These are phyloP conservation scores for Tolypocladium nubicola DNA, from an alignment of 2,329 filamentous ascomycete species.

Conservation along the genomic window DNA sequence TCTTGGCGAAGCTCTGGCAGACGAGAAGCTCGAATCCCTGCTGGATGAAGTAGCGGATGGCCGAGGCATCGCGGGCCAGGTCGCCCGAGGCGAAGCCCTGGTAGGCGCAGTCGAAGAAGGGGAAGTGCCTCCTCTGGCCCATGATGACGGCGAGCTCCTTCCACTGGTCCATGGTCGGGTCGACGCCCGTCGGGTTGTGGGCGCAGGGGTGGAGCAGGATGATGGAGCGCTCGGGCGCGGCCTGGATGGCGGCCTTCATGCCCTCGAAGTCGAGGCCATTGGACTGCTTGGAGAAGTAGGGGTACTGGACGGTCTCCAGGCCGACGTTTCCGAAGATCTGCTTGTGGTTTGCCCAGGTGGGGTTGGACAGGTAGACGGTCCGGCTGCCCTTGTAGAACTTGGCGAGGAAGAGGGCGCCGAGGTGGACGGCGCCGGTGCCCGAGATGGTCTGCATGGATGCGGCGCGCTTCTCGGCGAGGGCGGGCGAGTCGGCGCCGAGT, in stretches of 20 bases:
- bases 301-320: constrained; percentile 70
- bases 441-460: constrained; percentile 90
- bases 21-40: constrained; percentile 84
- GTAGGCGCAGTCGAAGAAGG: constrained; percentile 97
- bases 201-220: constrained; percentile 91
- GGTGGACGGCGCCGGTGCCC: constrained; percentile 87
- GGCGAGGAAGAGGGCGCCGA: constrained; percentile 86
- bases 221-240: constrained; percentile 69
- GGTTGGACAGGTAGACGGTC: constrained; percentile 82
- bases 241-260: constrained; percentile 62
- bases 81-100: constrained; percentile 95
- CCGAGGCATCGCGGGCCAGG: constrained; percentile 73
- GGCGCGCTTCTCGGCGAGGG: constrained; percentile 71
- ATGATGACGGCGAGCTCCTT: constrained; percentile 74
- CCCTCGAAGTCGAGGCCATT: constrained; percentile 87
- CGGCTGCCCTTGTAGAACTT: constrained; percentile 75
- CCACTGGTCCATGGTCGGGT: constrained; percentile 92
- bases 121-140: constrained; percentile 73
- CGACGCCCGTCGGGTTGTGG: constrained; percentile 96
- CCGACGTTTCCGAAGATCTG: constrained; percentile 94
- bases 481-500: constrained; percentile 68
- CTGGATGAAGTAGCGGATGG: constrained; percentile 89
- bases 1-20: constrained; percentile 94
- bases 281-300: constrained; percentile 84
- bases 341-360: constrained; percentile 98